phyloP scores from a whole-genome alignment of 805 yeast genomes.

The Lipomyces japonicus region DNA sequence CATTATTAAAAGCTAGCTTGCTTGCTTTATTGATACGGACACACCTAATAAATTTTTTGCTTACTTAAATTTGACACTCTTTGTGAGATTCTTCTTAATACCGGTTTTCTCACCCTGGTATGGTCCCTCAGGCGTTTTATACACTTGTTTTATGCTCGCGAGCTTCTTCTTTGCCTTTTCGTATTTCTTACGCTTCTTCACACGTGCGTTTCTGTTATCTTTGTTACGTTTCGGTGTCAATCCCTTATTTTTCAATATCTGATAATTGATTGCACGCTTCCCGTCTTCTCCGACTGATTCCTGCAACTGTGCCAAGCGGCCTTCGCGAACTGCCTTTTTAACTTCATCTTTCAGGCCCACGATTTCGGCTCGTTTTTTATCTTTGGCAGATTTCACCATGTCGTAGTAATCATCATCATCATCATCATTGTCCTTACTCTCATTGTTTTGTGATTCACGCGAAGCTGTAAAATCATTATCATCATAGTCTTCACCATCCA shows the following conservation, averaged over 20 bases:
- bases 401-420: slow-evolving; percentile 61
- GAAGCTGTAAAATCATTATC: slow-evolving; percentile 25
- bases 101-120: slow-evolving; percentile 95
- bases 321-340: slow-evolving; percentile 68
- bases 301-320: slow-evolving; percentile 67
- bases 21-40: background rate
- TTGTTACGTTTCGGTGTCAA: slow-evolving; percentile 89
- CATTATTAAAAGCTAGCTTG: background rate
- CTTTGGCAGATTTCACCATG: slow-evolving; percentile 47
- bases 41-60: background rate
- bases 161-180: slow-evolving; percentile 92
- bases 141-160: slow-evolving; percentile 86
- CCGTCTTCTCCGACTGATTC: slow-evolving; percentile 72
- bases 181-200: slow-evolving; percentile 96
- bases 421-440: slow-evolving; percentile 25
- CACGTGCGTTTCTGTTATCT: slow-evolving; percentile 92
- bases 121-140: slow-evolving; percentile 62
- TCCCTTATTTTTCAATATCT: slow-evolving; percentile 94
- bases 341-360: slow-evolving; percentile 8
- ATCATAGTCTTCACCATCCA: slow-evolving; percentile 34
- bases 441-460: background rate
- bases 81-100: slow-evolving; percentile 90
- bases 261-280: slow-evolving; percentile 91
- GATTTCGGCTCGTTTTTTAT: slow-evolving; percentile 48
- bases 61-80: slow-evolving; percentile 66